Base-by-base conservation (phyloP, 2,329 filamentous ascomycete genomes). In the Aspergillus spinulosporus region DNA sequence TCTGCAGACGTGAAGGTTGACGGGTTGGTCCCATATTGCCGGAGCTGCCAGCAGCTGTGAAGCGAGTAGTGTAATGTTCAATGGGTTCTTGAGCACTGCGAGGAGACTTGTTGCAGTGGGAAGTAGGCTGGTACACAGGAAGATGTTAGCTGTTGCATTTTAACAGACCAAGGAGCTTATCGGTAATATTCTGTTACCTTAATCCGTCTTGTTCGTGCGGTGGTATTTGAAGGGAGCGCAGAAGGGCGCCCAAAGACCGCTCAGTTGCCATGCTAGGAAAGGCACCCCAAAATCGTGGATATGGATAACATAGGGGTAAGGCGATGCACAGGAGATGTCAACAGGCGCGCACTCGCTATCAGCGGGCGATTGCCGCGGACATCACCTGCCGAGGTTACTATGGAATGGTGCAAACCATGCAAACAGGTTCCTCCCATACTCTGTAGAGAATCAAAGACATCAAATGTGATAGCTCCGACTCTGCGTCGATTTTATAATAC, bases 31-130 rank as follows among this genome's bases (percentile, higher is more conserved):
- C 82, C 84, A 87, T 58, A 87, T 76, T 3, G 84, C 81, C 4
- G 83, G 82, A 0, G 82, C 80, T 5, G 78, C 79, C 4, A 87
- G 77, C 1, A 87, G 69, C 59, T 86, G 84, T 12, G 82, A 82
- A 0, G 84, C 80, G 5, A 87, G 74, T 0, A 87, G 74, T 2
- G 81, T 84, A 52, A 87, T 72, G 58, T 87, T 87, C 48, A 86
- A 70, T 1, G 83, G 84, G 56, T 87, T 87, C 34, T 82, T 81
- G 9, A 87, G 77, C 1, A 76, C 64, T 4, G 76, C 74, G 11
- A 80, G 63, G 44, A 80, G 72, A 45, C 74, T 74, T 12, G 76
- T 77, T n/a, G 76, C 74, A 12, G 75, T 77, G 26, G 82, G 82
- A 39, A 87, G 79, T 32, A 87, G 74, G 58, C 73, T 82, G 60